Base-by-base conservation (phyloP, 2,329 filamentous ascomycete genomes). In the Niveomyces coronatus region DNA sequence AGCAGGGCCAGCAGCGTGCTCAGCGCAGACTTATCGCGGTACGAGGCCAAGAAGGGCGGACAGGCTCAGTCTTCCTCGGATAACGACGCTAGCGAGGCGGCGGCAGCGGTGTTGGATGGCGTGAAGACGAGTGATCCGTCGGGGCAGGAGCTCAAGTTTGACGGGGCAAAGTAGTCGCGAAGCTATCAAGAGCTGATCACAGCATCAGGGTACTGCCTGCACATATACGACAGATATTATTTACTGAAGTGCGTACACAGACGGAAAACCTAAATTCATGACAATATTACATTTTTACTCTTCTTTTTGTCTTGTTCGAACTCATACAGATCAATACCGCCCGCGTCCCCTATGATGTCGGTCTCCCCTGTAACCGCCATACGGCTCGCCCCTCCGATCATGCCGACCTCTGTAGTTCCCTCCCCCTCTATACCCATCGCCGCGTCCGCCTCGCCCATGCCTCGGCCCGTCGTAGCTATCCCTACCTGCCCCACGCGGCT, bases 1-100 rank as follows among this genome's bases (percentile, higher is more conserved):
- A 88, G 83, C 53, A 73, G 77, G 45, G 82, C 84, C 1, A 87
- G 78, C 49, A 89, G 82, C 51, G 58, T 85, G 15, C 67, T 62
- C 50, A 72, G 64, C 40, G 44, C 30, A 2, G 52, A 53, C 26
- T 23, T 43, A 33, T 18, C 16, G 26, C 6, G 32, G 19, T 19
- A 26, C 10, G 15, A 10, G 3, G 33, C 26, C 14, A 19, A 19
- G 41, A 41, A 43, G 20, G 29, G 11, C 17, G 37, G n/a, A n/a
- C n/a, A n/a, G n/a, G n/a, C n/a, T n/a, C n/a, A n/a, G n/a, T n/a
- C n/a, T n/a, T 18, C 20, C 44, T 43, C 14, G 36, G 17, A 39
- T n/a, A 41, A 20, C 9, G 38, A 15, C 6, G 39, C 33, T 2
- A 40, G 31, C 9, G 46, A 52, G 2, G 50, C 44, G 4, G 40